These are phyloP conservation scores for Clausena lansium DNA, from an alignment of 345 rosid species.

Conservation along the genomic window DNA sequence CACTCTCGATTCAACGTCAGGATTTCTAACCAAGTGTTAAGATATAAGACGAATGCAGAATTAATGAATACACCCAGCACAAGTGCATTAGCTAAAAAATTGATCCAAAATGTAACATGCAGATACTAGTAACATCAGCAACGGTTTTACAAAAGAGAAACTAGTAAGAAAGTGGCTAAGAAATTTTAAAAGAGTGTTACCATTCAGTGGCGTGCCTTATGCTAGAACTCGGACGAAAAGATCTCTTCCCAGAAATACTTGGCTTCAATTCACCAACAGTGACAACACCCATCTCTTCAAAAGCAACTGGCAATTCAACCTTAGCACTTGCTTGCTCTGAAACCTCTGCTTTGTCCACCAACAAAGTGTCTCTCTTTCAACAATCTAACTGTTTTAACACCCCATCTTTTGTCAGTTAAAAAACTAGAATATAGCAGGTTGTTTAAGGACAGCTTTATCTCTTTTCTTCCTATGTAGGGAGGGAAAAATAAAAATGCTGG, in stretches of 20 bases:
- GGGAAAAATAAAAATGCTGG: not conserved
- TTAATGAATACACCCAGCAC: conserved; percentile 7
- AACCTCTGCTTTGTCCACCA: conserved; percentile 16
- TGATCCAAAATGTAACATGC: not conserved
- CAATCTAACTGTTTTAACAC: conserved; percentile 24
- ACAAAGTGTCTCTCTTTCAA: conserved; percentile 16
- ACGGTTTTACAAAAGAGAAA: not conserved
- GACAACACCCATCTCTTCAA: conserved; percentile 67
- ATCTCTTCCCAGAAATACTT: conserved; percentile 80
- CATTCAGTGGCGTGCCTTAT: conserved; percentile 97
- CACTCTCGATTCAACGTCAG: too few relatives aligned
- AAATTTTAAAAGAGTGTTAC: conserved; percentile 30
- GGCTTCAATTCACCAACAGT: conserved; percentile 80
- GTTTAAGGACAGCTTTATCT: conserved; percentile 5
- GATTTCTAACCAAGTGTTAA: not conserved
- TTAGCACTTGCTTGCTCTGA: conserved; percentile 11
- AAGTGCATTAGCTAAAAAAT: not conserved
- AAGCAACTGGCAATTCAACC: conserved; percentile 9
- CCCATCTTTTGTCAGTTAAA: conserved; percentile 12
- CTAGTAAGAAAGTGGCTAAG: not conserved
- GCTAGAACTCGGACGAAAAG: conserved; percentile 83
- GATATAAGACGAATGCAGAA: conserved; percentile 9
- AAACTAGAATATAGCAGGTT: not conserved
- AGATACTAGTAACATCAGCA: conserved; percentile 1
- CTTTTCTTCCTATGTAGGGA: not conserved